These are phyloP conservation scores for Waltiozyma sp. DNA, from an alignment of 1,139 yeast species.

Conservation along the genomic window DNA sequence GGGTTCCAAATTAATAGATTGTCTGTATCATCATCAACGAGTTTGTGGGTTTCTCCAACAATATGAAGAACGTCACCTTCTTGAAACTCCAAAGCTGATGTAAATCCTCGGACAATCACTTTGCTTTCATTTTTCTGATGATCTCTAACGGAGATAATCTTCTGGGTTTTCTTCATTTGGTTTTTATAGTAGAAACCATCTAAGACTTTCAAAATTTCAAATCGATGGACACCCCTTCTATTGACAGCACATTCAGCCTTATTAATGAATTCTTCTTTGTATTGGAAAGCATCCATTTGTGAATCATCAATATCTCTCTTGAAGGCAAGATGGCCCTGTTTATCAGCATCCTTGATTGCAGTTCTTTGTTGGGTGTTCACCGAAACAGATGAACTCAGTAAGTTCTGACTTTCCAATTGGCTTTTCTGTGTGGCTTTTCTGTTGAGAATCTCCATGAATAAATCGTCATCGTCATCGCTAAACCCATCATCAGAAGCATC, in stretches of 20 bases:
- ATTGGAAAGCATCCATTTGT: conserved; percentile 15
- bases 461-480: conserved; percentile 4
- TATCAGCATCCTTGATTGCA: conserved; percentile 16
- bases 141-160: conserved; percentile 11
- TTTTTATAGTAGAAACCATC: conserved; percentile 37
- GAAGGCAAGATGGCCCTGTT: conserved; percentile 22
- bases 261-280: conserved; percentile 13
- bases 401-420: not conserved
- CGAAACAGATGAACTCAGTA: not conserved
- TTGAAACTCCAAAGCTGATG: conserved; percentile 32
- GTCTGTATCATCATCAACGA: conserved; percentile 44
- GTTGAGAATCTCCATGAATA: conserved; percentile 5
- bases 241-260: conserved; percentile 34
- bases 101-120: conserved; percentile 39
- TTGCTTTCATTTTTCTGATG: conserved; percentile 2
- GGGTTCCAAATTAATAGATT: conserved; percentile 74
- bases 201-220: conserved; percentile 31
- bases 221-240: conserved; percentile 39
- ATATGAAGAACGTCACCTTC: conserved; percentile 50
- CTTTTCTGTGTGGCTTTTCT: conserved; percentile 5
- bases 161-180: conserved; percentile 21
- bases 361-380: conserved; percentile 15
- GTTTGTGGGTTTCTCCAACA: conserved; percentile 25
- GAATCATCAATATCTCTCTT: conserved; percentile 23
- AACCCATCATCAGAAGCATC: not conserved